These are phyloP conservation scores for Nevesoporus exiguus DNA, from an alignment of 768 basidiomycete genomes.

Conservation along the genomic window DNA sequence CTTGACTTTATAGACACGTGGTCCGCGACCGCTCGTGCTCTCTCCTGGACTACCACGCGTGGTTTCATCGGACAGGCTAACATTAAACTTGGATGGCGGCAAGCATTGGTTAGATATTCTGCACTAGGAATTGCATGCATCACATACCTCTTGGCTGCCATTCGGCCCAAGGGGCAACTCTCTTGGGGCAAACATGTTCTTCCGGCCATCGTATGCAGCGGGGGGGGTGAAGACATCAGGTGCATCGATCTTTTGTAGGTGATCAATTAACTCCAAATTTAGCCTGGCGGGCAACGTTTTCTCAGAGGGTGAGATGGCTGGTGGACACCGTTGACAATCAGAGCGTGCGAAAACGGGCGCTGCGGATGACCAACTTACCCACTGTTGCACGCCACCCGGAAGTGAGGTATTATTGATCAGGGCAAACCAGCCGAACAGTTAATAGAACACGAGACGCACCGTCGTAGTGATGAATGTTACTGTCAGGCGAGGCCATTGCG, in stretches of 20 bases:
- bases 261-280: conserved; percentile 67
- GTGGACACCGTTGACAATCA: conserved; percentile 13
- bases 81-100: conserved; percentile 50
- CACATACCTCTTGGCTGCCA: conserved; percentile 49
- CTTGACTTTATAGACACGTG: conserved; percentile 65
- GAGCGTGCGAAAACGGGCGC: neutral
- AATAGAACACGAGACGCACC: conserved; percentile 47
- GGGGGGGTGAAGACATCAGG: conserved; percentile 70
- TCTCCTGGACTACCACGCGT: conserved; percentile 32
- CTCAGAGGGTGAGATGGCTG: conserved; percentile 66
- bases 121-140: neutral
- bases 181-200: conserved; percentile 66
- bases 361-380: conserved; percentile 10
- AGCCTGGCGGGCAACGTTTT: conserved; percentile 62
- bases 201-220: conserved; percentile 76
- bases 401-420: conserved; percentile 19
- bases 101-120: conserved; percentile 1
- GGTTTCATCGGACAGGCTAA: conserved; percentile 45
- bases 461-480: conserved; percentile 74
- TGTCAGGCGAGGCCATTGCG: conserved; percentile 53
- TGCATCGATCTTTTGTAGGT: conserved; percentile 54
- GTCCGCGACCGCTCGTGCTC: conserved; percentile 38
- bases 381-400: conserved; percentile 13
- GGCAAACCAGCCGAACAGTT: conserved; percentile 5
- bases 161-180: conserved; percentile 56